phyloP scores from a whole-genome alignment of 73 alveolate genomes.

The Blepharisma japonicum region DNA sequence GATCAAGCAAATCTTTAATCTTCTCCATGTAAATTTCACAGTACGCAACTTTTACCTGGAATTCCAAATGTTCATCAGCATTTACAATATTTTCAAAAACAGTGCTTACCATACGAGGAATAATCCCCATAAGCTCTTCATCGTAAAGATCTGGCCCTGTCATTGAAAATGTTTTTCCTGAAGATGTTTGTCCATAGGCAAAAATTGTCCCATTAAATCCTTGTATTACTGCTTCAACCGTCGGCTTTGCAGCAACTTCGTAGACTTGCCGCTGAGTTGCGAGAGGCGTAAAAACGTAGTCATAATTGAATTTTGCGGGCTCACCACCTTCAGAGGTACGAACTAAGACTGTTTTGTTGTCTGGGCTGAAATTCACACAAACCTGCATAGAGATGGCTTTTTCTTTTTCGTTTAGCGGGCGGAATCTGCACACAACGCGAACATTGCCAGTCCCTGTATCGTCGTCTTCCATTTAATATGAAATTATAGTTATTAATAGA shows the following conservation, averaged over 20 bases:
- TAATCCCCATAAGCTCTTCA: slow-evolving; percentile 58
- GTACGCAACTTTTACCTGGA: slow-evolving; percentile 71
- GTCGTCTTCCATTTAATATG: too few relatives aligned
- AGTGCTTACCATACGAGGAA: slow-evolving; percentile 70
- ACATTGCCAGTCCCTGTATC: too few relatives aligned
- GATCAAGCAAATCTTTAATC: slow-evolving; percentile 70
- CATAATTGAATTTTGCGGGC: neutral
- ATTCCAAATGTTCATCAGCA: slow-evolving; percentile 57
- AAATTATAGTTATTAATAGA: too few relatives aligned
- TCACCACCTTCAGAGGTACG: neutral
- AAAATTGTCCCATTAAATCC: slow-evolving; percentile 82
- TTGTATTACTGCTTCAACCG: slow-evolving; percentile 48
- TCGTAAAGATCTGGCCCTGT: slow-evolving; percentile 73
- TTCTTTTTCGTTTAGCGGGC: slow-evolving; percentile 1
- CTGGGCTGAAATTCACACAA: neutral
- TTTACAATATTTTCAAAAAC: slow-evolving; percentile 67
- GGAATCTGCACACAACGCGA: neutral
- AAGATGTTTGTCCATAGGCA: slow-evolving; percentile 76
- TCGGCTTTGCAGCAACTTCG: slow-evolving; percentile 76
- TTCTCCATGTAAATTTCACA: slow-evolving; percentile 79
- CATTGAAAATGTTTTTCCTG: slow-evolving; percentile 84
- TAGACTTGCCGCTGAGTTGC: slow-evolving; percentile 43
- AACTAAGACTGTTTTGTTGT: neutral
- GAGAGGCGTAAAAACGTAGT: neutral
- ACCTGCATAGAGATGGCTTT: neutral